Conservation (phyloP, 768 basidiomycete species). For the Suillus subaureus region DNA sequence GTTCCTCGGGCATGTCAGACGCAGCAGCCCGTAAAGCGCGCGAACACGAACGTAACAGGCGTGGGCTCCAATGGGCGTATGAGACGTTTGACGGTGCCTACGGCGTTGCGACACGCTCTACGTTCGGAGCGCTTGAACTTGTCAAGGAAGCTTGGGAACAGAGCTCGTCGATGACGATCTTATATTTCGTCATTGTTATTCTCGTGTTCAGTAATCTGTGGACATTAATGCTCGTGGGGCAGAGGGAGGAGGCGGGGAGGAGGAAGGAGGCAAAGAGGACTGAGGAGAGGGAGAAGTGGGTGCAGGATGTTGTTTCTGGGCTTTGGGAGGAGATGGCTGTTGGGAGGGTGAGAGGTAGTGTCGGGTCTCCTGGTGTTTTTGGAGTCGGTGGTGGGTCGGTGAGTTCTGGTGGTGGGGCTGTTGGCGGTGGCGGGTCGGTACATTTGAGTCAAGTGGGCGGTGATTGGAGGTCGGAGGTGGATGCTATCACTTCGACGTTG, state of each 20-base stretch:
- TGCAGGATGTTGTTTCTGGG: conserved; percentile 70
- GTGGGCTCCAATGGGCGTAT: conserved; percentile 85
- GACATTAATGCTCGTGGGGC: conserved; percentile 56
- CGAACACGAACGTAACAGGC: conserved; percentile 68
- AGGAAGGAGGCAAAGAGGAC: conserved; percentile 51
- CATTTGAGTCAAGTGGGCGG: conserved; percentile 20
- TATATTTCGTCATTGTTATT: conserved; percentile 71
- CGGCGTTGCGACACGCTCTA: conserved; percentile 70
- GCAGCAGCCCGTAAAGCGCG: conserved; percentile 47
- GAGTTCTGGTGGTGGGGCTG: neutral
- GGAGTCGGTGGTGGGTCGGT: neutral
- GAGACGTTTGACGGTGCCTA: conserved; percentile 82
- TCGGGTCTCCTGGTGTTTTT: conserved; percentile 2
- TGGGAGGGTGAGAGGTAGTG: conserved; percentile 36
- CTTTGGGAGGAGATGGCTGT: conserved; percentile 70
- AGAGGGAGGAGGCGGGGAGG: conserved; percentile 46
- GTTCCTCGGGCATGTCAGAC: conserved; percentile 13
- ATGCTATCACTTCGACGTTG: conserved; percentile 49
- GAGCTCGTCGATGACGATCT: conserved; percentile 67
- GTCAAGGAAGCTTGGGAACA: conserved; percentile 81
- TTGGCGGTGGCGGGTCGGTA: conserved; percentile 14
- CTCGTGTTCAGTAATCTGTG: conserved; percentile 80
- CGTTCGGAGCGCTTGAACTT: conserved; percentile 74
- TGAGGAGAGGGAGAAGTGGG: conserved; percentile 75
- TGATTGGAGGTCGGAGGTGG: conserved; percentile 50